phyloP scores from a whole-genome alignment of 2,329 filamentous ascomycete species.

The Reticulascus tulasneorum region DNA sequence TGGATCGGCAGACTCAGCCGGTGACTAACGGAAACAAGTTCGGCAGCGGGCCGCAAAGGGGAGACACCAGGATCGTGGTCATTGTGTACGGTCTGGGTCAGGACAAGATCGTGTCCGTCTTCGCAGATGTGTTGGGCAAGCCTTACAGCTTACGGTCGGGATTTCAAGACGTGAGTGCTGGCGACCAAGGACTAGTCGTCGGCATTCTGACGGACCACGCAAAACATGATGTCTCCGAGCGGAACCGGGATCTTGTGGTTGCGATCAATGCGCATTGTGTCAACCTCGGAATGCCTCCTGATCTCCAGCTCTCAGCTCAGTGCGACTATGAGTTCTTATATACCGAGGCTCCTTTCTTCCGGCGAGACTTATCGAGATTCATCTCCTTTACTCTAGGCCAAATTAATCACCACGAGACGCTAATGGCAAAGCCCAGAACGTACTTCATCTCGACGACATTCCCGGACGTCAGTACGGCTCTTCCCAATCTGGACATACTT shows the following conservation, averaged over 20 bases:
- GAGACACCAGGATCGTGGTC: slow-evolving; percentile 56
- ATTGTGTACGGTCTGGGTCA: slow-evolving; percentile 69
- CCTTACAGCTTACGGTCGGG: slow-evolving; percentile 57
- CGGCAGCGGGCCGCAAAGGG: slow-evolving; percentile 43
- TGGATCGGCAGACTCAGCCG: slow-evolving; percentile 31
- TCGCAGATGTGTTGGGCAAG: slow-evolving; percentile 77
- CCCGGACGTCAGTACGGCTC: slow-evolving; percentile 74
- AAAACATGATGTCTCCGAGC: slow-evolving; percentile 52
- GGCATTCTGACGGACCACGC: slow-evolving; percentile 59
- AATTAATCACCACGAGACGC: slow-evolving; percentile 70
- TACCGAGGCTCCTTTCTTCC: slow-evolving; percentile 65
- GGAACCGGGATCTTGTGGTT: slow-evolving; percentile 57
- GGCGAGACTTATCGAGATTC: slow-evolving; percentile 74
- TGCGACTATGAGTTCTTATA: slow-evolving; percentile 89
- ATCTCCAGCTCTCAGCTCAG: slow-evolving; percentile 57
- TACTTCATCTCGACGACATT: slow-evolving; percentile 88
- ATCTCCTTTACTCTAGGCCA: slow-evolving; percentile 77
- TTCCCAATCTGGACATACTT: slow-evolving; percentile 81
- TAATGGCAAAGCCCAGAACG: slow-evolving; percentile 73
- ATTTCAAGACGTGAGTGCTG: slow-evolving; percentile 48
- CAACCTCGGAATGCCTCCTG: slow-evolving; percentile 65
- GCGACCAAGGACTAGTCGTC: slow-evolving; percentile 62
- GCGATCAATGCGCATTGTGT: slow-evolving; percentile 76
- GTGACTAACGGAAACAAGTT: slow-evolving; percentile 34
- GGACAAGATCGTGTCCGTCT: slow-evolving; percentile 68